phyloP scores from a whole-genome alignment of 495 filamentous ascomycete genomes.

The Xeromyces bisporus region DNA sequence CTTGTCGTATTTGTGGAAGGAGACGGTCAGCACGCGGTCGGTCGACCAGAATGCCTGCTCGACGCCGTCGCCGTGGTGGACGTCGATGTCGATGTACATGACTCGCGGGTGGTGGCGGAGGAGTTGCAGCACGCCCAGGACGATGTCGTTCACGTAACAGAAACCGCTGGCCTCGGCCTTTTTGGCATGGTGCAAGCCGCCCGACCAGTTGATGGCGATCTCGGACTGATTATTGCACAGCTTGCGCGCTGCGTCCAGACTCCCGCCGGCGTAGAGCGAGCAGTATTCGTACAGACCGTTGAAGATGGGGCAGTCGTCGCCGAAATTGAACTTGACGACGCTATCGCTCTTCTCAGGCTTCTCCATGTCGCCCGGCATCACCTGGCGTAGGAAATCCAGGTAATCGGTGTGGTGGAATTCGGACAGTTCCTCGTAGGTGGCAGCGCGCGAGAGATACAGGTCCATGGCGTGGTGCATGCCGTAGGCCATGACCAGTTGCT shows the following conservation, averaged over 20 bases:
- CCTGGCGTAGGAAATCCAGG: conserved; percentile 56
- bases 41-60: conserved; percentile 96
- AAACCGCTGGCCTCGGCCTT: conserved; percentile 88
- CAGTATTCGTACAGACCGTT: conserved; percentile 92
- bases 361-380: conserved; percentile 30
- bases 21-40: conserved; percentile 88
- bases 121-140: conserved; percentile 81
- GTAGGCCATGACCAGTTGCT: conserved; percentile 81
- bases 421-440: conserved; percentile 72
- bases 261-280: conserved; percentile 78
- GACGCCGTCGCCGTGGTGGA: conserved; percentile 94
- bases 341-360: conserved; percentile 24
- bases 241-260: conserved; percentile 80
- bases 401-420: conserved; percentile 82
- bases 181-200: conserved; percentile 93
- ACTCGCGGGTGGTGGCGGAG: conserved; percentile 77
- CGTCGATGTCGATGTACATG: conserved; percentile 95
- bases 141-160: conserved; percentile 98
- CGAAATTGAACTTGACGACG: conserved; percentile 55
- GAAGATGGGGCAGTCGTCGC: conserved; percentile 91
- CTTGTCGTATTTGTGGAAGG: conserved; percentile 91
- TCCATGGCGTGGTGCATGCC: conserved; percentile 96
- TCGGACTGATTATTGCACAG: conserved; percentile 71
- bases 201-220: conserved; percentile 98
- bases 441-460: conserved; percentile 62